These are phyloP conservation scores for Nidularia pulvinata DNA, from an alignment of 768 basidiomycete genomes.

Conservation along the genomic window DNA sequence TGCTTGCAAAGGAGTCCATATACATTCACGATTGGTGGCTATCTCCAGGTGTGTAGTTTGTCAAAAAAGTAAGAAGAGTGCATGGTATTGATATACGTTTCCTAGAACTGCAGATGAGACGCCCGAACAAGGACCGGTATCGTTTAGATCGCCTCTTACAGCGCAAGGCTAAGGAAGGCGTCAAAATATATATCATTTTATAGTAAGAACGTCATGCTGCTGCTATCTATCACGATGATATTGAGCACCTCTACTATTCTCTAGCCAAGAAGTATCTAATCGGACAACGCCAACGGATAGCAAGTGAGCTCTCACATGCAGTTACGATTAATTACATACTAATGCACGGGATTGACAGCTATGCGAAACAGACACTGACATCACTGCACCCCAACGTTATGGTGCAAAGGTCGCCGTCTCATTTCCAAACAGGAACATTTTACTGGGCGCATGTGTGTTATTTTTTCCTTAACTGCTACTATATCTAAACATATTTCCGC, in stretches of 20 bases:
- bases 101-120: constrained; percentile 78
- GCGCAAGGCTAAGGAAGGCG: constrained; percentile 92
- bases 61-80: background rate
- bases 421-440: constrained; percentile 96
- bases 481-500: background rate
- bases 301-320: constrained; percentile 50
- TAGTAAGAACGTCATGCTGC: constrained; percentile 54
- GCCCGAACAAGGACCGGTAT: constrained; percentile 84
- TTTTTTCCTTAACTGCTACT: background rate
- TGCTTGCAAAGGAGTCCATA: constrained; percentile 84
- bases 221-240: background rate
- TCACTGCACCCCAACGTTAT: constrained; percentile 90
- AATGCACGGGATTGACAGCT: constrained; percentile 38
- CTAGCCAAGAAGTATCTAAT: constrained; percentile 93
- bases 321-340: background rate
- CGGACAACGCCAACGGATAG: constrained; percentile 94
- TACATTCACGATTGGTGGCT: constrained; percentile 99
- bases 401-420: constrained; percentile 96
- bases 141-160: constrained; percentile 86
- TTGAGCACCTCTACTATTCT: constrained; percentile 4
- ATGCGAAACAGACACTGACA: constrained; percentile 82
- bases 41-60: constrained; percentile 63
- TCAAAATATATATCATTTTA: constrained; percentile 94
- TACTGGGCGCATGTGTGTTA: constrained; percentile 95
- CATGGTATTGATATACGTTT: background rate